Evolutionary conservation across 768 basidiomycete species (phyloP), one percentile per base, ranked within the genome.

Genomic region (Boletus huronensis): DNA sequence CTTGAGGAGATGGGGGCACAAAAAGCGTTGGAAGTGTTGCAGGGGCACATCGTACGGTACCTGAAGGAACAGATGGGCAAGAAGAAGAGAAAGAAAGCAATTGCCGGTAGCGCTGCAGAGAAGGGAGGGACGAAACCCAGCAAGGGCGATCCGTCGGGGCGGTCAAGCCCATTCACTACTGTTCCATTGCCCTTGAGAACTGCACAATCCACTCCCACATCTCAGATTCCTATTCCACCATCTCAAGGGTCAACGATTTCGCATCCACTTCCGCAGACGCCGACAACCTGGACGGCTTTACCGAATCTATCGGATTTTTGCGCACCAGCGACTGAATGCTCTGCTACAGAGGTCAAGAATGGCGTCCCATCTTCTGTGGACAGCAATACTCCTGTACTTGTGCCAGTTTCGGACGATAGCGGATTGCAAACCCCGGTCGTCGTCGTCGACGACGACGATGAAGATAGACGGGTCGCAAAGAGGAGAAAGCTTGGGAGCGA

Each of bases 41-140:
- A 93, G 57, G 84, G 81, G 3, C 88, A 93, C 63, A 90, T 95
- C 68, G 89, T 93, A 40, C 81, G 87, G 50, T 89, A 85, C 56
- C 72, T 93, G 65, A 95, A 94, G 72, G 89, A 93, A 68, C 77
- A 76, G 58, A 81, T 84, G 59, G 64, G 67, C 13, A 68, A 66
- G 55, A 70, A 70, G 52, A 70, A 68, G 70, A 75, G 70, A 70
- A 76, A 52, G 72, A 79, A 63, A 64, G 66, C 38, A 49, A 76
- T 4, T 61, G 68, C 42, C 36, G 76, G 25, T 53, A 70, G 64
- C 28, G 67, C 58, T 17, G 35, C 48, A 19, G 78, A 79, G 48
- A 78, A 78, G 62, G 74, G 72, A 52, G 66, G 75, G 64, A 70
- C 71, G 54, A 60, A 79, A 64, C 69, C 53, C 58, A 70, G 28